A percentile compares a stretch with the other conserved stretches of the same genome.
Evolutionary conservation across 1,139 yeast species (phyloP).

Genomic region (Pichia sp.): DNA sequence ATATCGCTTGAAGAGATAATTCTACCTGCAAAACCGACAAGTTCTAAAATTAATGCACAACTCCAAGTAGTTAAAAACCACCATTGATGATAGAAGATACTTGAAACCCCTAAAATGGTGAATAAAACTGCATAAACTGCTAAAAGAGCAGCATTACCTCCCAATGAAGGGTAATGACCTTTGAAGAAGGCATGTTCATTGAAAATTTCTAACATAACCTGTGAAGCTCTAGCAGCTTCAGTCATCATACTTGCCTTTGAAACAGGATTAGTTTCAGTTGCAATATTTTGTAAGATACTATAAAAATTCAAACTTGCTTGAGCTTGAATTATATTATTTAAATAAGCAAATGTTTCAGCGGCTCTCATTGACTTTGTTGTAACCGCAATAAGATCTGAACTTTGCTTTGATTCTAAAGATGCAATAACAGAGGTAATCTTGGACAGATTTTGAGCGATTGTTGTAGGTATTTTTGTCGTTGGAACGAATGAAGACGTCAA

Average conservation of each 20-base stretch:
- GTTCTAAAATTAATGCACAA: conserved; percentile 56
- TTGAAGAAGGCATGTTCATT: conserved; percentile 30
- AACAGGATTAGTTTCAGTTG: conserved; percentile 34
- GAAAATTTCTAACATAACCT: conserved; percentile 24
- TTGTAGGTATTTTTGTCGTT: conserved; percentile 15
- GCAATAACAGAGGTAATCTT: conserved; percentile 17
- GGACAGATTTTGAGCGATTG: conserved; percentile 11
- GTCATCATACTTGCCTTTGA: conserved; percentile 30
- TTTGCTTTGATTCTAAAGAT: conserved; percentile 9
- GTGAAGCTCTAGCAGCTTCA: conserved; percentile 31
- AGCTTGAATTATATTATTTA: conserved; percentile 29
- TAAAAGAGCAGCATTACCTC: conserved; percentile 45
- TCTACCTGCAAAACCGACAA: conserved; percentile 67
- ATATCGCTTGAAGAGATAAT: conserved; percentile 36
- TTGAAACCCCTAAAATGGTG: conserved; percentile 34
- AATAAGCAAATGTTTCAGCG: conserved; percentile 14
- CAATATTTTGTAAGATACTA: conserved; percentile 31
- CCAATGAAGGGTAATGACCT: conserved; percentile 36
- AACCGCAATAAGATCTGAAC: conserved; percentile 10
- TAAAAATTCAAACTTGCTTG: conserved; percentile 34
- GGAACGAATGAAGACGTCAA: conserved; percentile 10
- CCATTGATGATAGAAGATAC: conserved; percentile 50
- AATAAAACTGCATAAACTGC: conserved; percentile 42
- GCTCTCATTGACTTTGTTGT: conserved; percentile 22
- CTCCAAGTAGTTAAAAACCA: conserved; percentile 66